Percentiles rank a stretch among this genome's conserved stretches.
phyloP scores from a whole-genome alignment of 305 asterid genomes.

The Fraxinus paxiana region DNA sequence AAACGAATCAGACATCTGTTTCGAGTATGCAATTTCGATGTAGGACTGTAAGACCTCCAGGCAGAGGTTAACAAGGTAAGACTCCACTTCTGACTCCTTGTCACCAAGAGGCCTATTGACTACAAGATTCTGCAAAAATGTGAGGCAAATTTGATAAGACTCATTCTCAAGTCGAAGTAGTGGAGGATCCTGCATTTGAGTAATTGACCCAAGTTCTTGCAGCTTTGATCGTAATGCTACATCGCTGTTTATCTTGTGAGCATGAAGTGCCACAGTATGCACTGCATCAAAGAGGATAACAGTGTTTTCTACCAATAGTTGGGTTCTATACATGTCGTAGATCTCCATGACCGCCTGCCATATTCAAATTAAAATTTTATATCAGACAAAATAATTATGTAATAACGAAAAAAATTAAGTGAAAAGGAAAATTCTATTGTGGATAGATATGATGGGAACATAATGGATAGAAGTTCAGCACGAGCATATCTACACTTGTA shows the following conservation, averaged over 20 bases:
- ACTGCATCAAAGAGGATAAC: conserved; percentile 66
- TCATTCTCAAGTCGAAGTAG: conserved; percentile 93
- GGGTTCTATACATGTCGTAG: conserved; percentile 69
- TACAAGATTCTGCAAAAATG: conserved; percentile 69
- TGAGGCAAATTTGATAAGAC: conserved; percentile 85
- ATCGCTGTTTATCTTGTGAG: conserved; percentile 74
- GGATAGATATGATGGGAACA: not conserved
- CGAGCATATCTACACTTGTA: not conserved
- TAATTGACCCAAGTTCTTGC: conserved; percentile 69
- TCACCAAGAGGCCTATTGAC: conserved; percentile 50
- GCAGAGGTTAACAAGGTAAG: conserved; percentile 77
- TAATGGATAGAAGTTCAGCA: not conserved
- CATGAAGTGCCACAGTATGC: conserved; percentile 72
- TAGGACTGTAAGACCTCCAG: conserved; percentile 71
- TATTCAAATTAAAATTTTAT: conserved; percentile 18
- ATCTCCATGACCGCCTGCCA: conserved; percentile 88
- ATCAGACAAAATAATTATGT: conserved; percentile 20
- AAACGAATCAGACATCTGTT: conserved; percentile 40
- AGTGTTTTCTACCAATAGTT: conserved; percentile 57
- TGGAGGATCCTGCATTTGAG: conserved; percentile 98
- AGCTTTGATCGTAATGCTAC: conserved; percentile 57
- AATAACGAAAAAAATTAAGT: not conserved
- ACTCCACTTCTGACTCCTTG: conserved; percentile 64
- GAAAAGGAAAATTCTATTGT: not conserved
- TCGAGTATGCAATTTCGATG: conserved; percentile 51